These are phyloP conservation scores for Hypoxylon lenormandii DNA, from an alignment of 495 filamentous ascomycete species.

Conservation along the genomic window DNA sequence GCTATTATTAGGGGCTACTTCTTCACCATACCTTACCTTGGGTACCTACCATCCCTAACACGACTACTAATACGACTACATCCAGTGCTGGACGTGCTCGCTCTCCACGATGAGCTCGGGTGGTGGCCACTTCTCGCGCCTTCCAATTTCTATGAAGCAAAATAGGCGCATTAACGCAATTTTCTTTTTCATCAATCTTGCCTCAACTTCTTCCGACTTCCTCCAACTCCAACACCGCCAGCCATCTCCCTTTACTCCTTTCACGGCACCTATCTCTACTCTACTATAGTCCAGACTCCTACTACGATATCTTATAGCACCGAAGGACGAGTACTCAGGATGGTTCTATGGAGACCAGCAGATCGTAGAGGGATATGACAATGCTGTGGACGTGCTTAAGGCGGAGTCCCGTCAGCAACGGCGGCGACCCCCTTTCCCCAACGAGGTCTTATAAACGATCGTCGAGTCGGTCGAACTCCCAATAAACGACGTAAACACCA, in stretches of 20 bases:
- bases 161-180: too few relatives aligned
- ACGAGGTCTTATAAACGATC: slow-evolving; percentile 7
- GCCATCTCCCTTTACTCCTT: not conserved
- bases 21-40: not conserved
- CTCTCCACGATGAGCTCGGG: not conserved
- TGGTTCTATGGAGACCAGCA: too few relatives aligned
- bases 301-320: not conserved
- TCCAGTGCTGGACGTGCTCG: not conserved
- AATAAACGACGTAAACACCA: not conserved
- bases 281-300: not conserved
- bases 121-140: not conserved
- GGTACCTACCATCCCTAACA: not conserved
- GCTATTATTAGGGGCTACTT: too few relatives aligned
- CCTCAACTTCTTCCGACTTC: too few relatives aligned
- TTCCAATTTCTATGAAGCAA: not conserved
- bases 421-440: not conserved
- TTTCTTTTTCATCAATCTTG: too few relatives aligned
- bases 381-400: too few relatives aligned
- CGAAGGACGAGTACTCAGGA: too few relatives aligned
- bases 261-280: not conserved
- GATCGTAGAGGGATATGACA: too few relatives aligned
- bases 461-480: slow-evolving; percentile 17
- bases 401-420: too few relatives aligned
- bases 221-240: not conserved
- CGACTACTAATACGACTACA: too few relatives aligned